Evolutionary conservation across 495 filamentous ascomycete species (phyloP).

Genomic region (Penicillium fimorum): DNA sequence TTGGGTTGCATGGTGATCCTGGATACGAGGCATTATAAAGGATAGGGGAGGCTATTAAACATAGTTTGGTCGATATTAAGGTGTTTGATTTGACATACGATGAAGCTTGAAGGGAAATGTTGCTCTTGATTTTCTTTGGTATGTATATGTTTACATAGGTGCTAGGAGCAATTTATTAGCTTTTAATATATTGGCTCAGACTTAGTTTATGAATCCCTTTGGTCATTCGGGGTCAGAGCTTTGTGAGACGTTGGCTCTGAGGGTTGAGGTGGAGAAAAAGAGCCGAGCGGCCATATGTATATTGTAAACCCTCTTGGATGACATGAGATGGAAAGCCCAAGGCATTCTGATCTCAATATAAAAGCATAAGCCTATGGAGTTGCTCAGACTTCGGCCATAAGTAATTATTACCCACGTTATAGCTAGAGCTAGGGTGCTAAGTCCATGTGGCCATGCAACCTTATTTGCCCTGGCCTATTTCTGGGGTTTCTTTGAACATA

Average conservation of each 20-base stretch:
- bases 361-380: neutral
- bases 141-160: neutral
- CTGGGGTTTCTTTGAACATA: neutral
- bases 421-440: neutral
- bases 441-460: conserved; percentile 9
- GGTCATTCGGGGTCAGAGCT: neutral
- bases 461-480: conserved; percentile 1
- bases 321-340: neutral
- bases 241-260: conserved; percentile 3
- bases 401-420: neutral
- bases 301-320: neutral
- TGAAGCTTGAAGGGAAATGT: neutral
- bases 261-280: neutral
- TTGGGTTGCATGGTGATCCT: conserved; percentile 2
- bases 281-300: neutral
- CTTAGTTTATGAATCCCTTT: neutral
- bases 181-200: neutral
- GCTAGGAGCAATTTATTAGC: too few relatives aligned
- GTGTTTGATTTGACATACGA: neutral
- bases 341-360: neutral
- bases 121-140: neutral
- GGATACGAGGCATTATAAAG: neutral
- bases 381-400: neutral
- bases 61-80: neutral
- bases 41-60: too few relatives aligned